Base-by-base conservation (phyloP, 2,329 filamentous ascomycete genomes). In the Hypoxylon sp. region DNA sequence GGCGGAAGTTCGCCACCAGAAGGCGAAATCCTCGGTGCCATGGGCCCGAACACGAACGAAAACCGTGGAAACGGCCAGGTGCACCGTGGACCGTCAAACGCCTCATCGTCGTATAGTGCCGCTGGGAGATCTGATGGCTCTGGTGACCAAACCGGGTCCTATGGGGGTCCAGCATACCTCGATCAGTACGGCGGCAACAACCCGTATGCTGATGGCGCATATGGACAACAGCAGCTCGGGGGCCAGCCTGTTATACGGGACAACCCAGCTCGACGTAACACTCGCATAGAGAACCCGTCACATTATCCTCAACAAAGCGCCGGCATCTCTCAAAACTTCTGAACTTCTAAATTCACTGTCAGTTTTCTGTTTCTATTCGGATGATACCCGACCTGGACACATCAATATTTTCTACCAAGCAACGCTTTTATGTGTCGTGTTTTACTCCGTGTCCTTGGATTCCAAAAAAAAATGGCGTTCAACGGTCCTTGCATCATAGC, bases 261-360 rank as follows among this genome's bases (percentile, higher is more conserved):
- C 79, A 96, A 98, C 72, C 91, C 92, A 71, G 96, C 96, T 29
- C 87, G 96, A 74, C 89, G 96, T 72, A 98, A 98, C 82, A 98
- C 96, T 11, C 90, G 94, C 69, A 98, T 99, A 76, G 94, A 98
- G 83, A 97, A 92, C 78, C 91, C 94, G 2, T 89, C 92, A 48
- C 92, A 96, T 70, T 97, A 93, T 76, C 94, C 95, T 10, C 93
- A 97, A 78, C 94, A 97, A 83, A 97, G 93, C 75, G 93, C 93
- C 42, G 96, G 96, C 66, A 98, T 99, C 76, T 93, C 96, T 33
- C 96, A 98, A 82, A 99, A 99, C 81, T 99, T 99, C 29, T 31
- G 9, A 31, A 31, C 6, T 99, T 99, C 76, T 98, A 88, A 69
- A 47, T 35, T 59, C 24, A 14, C n/a, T 46, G 19, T 26, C 50